Evolutionary conservation across 225 moss, liverwort and hornwort species (phyloP).

Genomic region (Climacium dendroides): DNA sequence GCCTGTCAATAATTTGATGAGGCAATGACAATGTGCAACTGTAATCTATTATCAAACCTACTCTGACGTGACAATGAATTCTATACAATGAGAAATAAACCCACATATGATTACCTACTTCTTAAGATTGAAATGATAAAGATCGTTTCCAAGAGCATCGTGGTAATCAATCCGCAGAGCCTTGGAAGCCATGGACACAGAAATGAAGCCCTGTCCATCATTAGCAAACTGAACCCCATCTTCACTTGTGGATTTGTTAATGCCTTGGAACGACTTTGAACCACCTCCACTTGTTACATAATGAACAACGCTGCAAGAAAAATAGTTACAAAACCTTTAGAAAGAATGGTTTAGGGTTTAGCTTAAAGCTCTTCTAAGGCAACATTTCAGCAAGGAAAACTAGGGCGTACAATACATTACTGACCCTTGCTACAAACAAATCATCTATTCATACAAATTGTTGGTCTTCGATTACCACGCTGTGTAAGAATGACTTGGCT

Average conservation of each 20-base stretch:
- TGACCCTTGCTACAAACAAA: neutral
- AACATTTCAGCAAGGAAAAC: neutral
- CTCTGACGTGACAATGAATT: neutral
- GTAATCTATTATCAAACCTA: neutral
- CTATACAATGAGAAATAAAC: neutral
- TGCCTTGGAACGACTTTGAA: slow-evolving; percentile 66
- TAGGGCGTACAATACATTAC: too few species aligned
- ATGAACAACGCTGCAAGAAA: slow-evolving; percentile 27
- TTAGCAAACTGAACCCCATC: slow-evolving; percentile 34
- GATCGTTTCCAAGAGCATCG: slow-evolving; percentile 49
- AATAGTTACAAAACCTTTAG: neutral
- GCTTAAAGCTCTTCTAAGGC: neutral
- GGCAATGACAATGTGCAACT: neutral
- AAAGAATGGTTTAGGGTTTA: neutral
- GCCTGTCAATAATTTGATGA: neutral
- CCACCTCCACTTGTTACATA: slow-evolving; percentile 67
- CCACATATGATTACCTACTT: neutral
- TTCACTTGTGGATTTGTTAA: neutral
- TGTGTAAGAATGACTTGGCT: neutral
- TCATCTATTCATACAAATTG: neutral
- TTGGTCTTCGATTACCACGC: neutral
- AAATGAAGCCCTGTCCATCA: slow-evolving; percentile 67
- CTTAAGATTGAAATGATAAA: slow-evolving; percentile 16
- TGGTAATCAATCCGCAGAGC: slow-evolving; percentile 35
- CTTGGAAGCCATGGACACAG: slow-evolving; percentile 42